Evolutionary conservation across 78 protist genomes (phyloP), one percentile per base, ranked within the genome.

Genomic region (Planoprotostelium fungivorum): DNA sequence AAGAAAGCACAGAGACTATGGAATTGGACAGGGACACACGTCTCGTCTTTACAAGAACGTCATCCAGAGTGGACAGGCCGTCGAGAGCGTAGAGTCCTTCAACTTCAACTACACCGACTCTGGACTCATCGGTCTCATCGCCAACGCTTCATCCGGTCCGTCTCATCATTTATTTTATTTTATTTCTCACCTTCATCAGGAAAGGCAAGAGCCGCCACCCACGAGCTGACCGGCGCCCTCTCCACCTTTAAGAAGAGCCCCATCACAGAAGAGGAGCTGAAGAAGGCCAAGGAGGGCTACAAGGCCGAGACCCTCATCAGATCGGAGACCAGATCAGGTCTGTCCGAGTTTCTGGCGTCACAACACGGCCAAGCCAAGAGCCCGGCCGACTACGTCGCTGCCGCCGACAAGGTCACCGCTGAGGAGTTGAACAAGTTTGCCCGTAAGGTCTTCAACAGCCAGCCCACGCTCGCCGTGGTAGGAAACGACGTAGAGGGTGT

Each of bases 11-110:
- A 51, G 16, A 51, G 73, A 51, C 73, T 51, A 51, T 16, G 73
- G 73, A 51, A 51, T 51, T 51, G 73, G 73, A 51, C 73, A 51
- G 73, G 73, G 73, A 51, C 73, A 51, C 73, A 51, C 73, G 31
- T 51, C 73, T 16, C 5, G 73, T 25, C 73, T 51, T 16, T 51
- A 51, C 73, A 5, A 51, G 31, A 5, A 51, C 73, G 73, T 16
- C 73, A 16, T 51, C 73, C 5, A 51, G 16, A 51, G 31, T 16
- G n/a, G n/a, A n/a, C 31, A 51, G 31, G 16, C 31, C 16, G 73
- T 51, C 16, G 73, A 51, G 31, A 25, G 31, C 16, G 73, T 51
- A 51, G 73, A 51, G 16, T 51, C 73, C 5, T 51, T 51, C 73
- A 51, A 51, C 73, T 25, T 51, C 73, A 51, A 51, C 73, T 51